Conservation (phyloP, 148 eudicot genomes). For the Silene latifolia region DNA sequence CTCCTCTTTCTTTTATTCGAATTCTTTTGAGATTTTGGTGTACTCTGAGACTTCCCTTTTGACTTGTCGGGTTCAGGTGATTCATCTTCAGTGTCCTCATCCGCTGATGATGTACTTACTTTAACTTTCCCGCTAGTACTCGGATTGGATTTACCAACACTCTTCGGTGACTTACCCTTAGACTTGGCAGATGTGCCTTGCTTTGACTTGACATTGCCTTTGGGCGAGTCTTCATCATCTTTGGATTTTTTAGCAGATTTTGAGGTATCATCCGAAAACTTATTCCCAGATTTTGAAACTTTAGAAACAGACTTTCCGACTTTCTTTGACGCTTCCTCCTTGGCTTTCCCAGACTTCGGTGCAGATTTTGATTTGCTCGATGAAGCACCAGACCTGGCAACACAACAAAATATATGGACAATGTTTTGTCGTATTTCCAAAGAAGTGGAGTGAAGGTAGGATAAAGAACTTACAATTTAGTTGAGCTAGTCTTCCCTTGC, state of each 20-base stretch:
- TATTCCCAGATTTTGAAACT: conserved; percentile 25
- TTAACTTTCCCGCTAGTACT: conserved; percentile 38
- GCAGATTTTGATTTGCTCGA: conserved; percentile 51
- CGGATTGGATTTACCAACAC: conserved; percentile 32
- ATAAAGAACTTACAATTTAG: conserved; percentile 41
- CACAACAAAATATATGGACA: not conserved
- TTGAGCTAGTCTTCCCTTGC: conserved; percentile 35
- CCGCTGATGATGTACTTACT: conserved; percentile 32
- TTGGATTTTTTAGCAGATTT: conserved; percentile 38
- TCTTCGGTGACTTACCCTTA: conserved; percentile 40
- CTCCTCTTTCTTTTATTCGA: conserved; percentile 29
- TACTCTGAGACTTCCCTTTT: conserved; percentile 19
- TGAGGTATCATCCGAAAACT: conserved; percentile 23
- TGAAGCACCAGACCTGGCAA: conserved; percentile 30
- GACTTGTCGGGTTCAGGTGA: conserved; percentile 28
- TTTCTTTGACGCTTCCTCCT: conserved; percentile 34
- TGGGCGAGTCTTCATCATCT: conserved; percentile 31
- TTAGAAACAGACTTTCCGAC: conserved; percentile 31
- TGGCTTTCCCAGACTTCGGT: conserved; percentile 32
- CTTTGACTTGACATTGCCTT: conserved; percentile 30
- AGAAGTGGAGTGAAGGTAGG: not conserved
- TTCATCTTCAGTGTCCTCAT: conserved; percentile 34
- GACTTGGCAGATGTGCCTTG: conserved; percentile 32
- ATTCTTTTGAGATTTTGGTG: conserved; percentile 25
- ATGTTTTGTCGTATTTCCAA: not conserved